phyloP scores from a whole-genome alignment of 352 stramenopile genomes.

The Pythium brassicae region DNA sequence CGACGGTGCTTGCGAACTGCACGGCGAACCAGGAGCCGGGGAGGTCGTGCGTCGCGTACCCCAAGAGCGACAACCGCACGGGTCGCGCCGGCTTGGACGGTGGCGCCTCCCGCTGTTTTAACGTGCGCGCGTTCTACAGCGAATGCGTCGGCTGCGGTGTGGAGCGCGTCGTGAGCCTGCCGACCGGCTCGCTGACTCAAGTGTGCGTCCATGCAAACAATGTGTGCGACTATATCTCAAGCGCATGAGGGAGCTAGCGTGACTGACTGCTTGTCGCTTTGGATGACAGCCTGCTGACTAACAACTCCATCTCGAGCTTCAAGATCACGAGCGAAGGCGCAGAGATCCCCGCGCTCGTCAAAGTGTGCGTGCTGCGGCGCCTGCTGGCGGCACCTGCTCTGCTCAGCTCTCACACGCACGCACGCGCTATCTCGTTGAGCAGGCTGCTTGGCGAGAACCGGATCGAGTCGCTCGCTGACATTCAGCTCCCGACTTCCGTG shows the following conservation, averaged over 20 bases:
- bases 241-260: not conserved
- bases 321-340: not conserved
- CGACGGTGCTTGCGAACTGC: conserved; percentile 1
- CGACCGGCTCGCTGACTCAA: not conserved
- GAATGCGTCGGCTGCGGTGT: not conserved
- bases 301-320: conserved; percentile 15
- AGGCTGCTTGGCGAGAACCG: conserved; percentile 3
- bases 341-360: not conserved
- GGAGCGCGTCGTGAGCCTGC: conserved; percentile 3
- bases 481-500: conserved; percentile 8
- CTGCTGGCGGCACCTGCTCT: too few species aligned
- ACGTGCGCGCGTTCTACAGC: not conserved
- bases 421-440: not conserved
- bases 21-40: not conserved
- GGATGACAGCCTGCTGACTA: conserved; percentile 2
- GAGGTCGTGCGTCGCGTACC: not conserved
- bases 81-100: not conserved
- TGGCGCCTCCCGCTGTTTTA: not conserved
- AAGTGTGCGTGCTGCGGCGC: conserved; percentile 1
- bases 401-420: not conserved
- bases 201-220: not conserved
- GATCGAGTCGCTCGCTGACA: conserved; percentile 4
- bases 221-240: too few species aligned
- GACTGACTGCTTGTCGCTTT: not conserved
- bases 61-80: not conserved